phyloP scores from a whole-genome alignment of 805 yeast genomes.

The Starmerella etchellsii region DNA sequence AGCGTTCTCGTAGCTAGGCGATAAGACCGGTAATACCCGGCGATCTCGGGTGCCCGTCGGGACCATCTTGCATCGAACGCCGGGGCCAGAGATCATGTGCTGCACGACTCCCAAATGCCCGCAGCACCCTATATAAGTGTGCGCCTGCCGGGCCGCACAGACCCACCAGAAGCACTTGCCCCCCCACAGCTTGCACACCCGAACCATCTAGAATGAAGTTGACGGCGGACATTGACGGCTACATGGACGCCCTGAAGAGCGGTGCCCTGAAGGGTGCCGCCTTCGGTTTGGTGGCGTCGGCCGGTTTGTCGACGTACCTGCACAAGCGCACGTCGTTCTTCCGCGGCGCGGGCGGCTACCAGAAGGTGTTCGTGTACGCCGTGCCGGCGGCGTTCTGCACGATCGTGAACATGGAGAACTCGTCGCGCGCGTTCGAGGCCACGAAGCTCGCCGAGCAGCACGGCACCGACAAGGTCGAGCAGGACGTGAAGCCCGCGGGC shows the following conservation, averaged over 20 bases:
- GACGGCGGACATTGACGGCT: constrained; percentile 54
- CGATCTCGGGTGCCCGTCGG: too few species aligned
- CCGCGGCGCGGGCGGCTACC: constrained; percentile 22
- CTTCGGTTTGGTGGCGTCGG: constrained; percentile 45
- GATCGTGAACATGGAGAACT: constrained; percentile 57
- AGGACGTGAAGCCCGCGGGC: neutral
- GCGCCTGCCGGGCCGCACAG: too few species aligned
- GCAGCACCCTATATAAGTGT: too few species aligned
- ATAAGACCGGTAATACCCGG: too few species aligned
- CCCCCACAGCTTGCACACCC: too few species aligned
- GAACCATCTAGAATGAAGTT: too few species aligned
- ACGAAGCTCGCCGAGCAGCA: constrained; percentile 37
- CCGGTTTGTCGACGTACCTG: constrained; percentile 36
- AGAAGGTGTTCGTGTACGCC: constrained; percentile 48
- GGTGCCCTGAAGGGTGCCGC: constrained; percentile 53
- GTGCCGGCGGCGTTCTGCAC: constrained; percentile 53
- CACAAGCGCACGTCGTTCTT: constrained; percentile 30
- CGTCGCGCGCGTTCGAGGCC: constrained; percentile 54
- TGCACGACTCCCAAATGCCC: too few species aligned
- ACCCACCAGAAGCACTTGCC: too few species aligned
- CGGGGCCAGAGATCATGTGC: too few species aligned
- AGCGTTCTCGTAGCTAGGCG: too few species aligned
- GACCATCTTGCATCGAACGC: too few species aligned
- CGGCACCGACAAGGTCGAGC: constrained; percentile 4
- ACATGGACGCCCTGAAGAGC: constrained; percentile 40